phyloP scores from a whole-genome alignment of 148 eudicot genomes.

The Vaccinium macrocarpon region DNA sequence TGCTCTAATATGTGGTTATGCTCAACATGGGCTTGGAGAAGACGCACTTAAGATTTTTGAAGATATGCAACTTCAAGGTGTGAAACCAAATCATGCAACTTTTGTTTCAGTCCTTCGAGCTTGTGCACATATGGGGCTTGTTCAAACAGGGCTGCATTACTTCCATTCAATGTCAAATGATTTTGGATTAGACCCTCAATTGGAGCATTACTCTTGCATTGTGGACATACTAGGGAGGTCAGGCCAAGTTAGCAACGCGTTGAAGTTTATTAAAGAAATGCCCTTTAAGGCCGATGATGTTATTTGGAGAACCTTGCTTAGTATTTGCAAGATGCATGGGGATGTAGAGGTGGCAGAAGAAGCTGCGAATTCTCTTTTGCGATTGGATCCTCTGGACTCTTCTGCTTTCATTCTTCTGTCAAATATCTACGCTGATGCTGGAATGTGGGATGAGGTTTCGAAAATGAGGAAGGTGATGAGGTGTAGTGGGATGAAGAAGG shows the following conservation, averaged over 20 bases:
- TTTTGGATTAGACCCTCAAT: constrained; percentile 60
- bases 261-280: constrained; percentile 67
- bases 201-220: constrained; percentile 86
- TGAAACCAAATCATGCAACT: constrained; percentile 80
- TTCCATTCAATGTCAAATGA: constrained; percentile 53
- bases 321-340: constrained; percentile 77
- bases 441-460: constrained; percentile 69
- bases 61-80: constrained; percentile 57
- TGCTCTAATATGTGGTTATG: constrained; percentile 77
- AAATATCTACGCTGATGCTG: constrained; percentile 75
- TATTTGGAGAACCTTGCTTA: constrained; percentile 86
- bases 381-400: constrained; percentile 80
- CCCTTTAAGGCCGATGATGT: constrained; percentile 84
- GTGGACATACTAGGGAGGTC: constrained; percentile 80
- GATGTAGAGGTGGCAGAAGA: constrained; percentile 80
- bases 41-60: constrained; percentile 60
- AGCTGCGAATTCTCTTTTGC: constrained; percentile 59
- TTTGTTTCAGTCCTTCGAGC: constrained; percentile 86
- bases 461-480: constrained; percentile 60
- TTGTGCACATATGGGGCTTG: constrained; percentile 85
- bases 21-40: constrained; percentile 80
- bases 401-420: constrained; percentile 67
- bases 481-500: constrained; percentile 58
- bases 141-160: constrained; percentile 54
- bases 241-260: constrained; percentile 59